phyloP scores from a whole-genome alignment of 2,329 filamentous ascomycete genomes.

The Gnomoniopsis smithogilvyi region DNA sequence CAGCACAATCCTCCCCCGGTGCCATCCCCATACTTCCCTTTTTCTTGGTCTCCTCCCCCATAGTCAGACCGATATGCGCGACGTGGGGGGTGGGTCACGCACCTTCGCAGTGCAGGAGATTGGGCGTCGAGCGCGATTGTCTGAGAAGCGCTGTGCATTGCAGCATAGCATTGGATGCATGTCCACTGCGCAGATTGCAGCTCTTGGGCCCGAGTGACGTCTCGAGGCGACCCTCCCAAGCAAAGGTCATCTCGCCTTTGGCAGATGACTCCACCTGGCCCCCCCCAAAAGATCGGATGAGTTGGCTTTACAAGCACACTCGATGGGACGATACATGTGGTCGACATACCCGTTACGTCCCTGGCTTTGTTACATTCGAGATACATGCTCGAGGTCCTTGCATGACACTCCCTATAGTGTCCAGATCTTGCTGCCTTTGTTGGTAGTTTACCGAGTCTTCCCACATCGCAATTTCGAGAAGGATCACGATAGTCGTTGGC shows the following conservation, averaged over 20 bases:
- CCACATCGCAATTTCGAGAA: too few relatives aligned
- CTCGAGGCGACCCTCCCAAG: not conserved
- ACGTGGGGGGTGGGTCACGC: not conserved
- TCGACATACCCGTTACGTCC: not conserved
- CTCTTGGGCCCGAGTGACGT: conserved; percentile 5
- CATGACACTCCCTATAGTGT: not conserved
- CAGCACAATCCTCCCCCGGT: not conserved
- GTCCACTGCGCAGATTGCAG: conserved; percentile 13
- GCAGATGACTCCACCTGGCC: not conserved
- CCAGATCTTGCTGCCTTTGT: not conserved
- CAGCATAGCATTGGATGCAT: conserved; percentile 16
- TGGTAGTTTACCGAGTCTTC: not conserved
- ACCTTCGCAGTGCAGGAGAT: not conserved
- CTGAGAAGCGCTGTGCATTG: conserved; percentile 13
- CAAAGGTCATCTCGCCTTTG: not conserved
- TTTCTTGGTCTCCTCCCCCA: too few relatives aligned
- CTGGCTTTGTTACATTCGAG: not conserved
- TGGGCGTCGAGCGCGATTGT: not conserved
- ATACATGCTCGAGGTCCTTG: not conserved
- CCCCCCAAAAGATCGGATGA: not conserved
- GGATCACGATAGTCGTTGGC: too few relatives aligned
- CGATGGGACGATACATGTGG: conserved; percentile 1
- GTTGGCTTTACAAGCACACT: not conserved
- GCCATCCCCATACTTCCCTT: not conserved
- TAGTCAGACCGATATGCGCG: not conserved